These are phyloP conservation scores for Haplosporangium gracile DNA, from an alignment of 192 early-diverging fungal genomes.

Conservation along the genomic window DNA sequence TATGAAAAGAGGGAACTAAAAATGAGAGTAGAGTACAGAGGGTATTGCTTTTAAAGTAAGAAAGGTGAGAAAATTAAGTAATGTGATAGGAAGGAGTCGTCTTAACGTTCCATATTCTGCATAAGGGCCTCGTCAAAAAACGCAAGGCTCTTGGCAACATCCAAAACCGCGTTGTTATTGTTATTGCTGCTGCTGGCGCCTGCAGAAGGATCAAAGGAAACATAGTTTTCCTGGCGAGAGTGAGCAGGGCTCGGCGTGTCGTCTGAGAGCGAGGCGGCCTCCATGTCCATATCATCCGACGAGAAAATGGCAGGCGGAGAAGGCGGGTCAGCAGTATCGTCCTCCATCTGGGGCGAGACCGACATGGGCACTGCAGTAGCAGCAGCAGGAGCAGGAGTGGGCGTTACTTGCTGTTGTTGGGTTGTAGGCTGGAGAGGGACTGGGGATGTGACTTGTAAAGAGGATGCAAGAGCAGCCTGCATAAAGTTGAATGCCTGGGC, in stretches of 20 bases:
- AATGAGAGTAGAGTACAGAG: not conserved
- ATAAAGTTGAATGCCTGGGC: slow-evolving; percentile 35
- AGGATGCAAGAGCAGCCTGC: slow-evolving; percentile 33
- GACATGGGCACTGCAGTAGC: slow-evolving; percentile 18
- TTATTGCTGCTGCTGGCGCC: not conserved
- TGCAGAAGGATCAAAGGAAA: not conserved
- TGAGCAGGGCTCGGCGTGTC: slow-evolving; percentile 25
- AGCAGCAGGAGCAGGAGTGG: not conserved
- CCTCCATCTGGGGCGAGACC: slow-evolving; percentile 25
- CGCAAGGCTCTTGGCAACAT: not conserved
- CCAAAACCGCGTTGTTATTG: not conserved
- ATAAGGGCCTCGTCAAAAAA: not conserved
- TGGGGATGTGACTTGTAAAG: slow-evolving; percentile 12
- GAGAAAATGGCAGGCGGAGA: slow-evolving; percentile 47
- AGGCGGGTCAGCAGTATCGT: slow-evolving; percentile 44
- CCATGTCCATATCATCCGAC: slow-evolving; percentile 57
- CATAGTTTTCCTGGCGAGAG: not conserved
- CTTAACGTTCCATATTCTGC: not conserved
- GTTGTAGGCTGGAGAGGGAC: slow-evolving; percentile 8
- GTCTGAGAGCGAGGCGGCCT: slow-evolving; percentile 23
- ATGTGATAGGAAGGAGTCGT: not conserved
- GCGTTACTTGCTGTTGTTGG: slow-evolving; percentile 6
- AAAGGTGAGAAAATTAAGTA: not conserved
- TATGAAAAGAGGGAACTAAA: not conserved
- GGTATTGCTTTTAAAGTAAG: not conserved